These are phyloP conservation scores for Cordyceps militaris DNA, from an alignment of 2,329 filamentous ascomycete species.

Conservation along the genomic window DNA sequence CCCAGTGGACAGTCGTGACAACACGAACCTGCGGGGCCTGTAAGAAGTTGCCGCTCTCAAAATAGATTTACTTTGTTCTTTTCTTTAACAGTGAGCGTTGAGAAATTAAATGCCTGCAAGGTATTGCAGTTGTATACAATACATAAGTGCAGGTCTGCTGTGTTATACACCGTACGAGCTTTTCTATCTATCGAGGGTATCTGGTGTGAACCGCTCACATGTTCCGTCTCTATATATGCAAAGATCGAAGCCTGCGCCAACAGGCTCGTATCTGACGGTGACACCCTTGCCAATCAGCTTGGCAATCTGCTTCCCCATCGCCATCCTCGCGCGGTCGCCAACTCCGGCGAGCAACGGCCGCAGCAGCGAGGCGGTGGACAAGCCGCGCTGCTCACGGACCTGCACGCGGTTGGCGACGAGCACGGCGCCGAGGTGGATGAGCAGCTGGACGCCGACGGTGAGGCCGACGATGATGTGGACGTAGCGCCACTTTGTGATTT, in stretches of 20 bases:
- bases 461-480: slow-evolving; percentile 27
- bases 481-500: slow-evolving; percentile 26
- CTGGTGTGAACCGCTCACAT: not conserved
- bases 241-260: not conserved
- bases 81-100: not conserved
- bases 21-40: slow-evolving; percentile 36
- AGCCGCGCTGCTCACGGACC: slow-evolving; percentile 21
- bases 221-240: slow-evolving; percentile 6
- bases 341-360: slow-evolving; percentile 16
- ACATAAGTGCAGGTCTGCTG: not conserved
- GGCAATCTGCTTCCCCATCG: slow-evolving; percentile 16
- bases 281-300: slow-evolving; percentile 5
- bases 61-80: slow-evolving; percentile 12
- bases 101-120: not conserved
- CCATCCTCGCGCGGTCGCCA: slow-evolving; percentile 16
- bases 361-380: slow-evolving; percentile 18
- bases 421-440: slow-evolving; percentile 20
- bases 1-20: slow-evolving; percentile 39
- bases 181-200: not conserved
- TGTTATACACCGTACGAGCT: not conserved
- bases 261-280: slow-evolving; percentile 1
- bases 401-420: slow-evolving; percentile 22
- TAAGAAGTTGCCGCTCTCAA: slow-evolving; percentile 16
- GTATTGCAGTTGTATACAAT: not conserved
- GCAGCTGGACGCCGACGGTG: slow-evolving; percentile 25